Evolutionary conservation across 768 basidiomycete species (phyloP), one percentile per base, ranked within the genome.

Genomic region (Trametes cubensis): DNA sequence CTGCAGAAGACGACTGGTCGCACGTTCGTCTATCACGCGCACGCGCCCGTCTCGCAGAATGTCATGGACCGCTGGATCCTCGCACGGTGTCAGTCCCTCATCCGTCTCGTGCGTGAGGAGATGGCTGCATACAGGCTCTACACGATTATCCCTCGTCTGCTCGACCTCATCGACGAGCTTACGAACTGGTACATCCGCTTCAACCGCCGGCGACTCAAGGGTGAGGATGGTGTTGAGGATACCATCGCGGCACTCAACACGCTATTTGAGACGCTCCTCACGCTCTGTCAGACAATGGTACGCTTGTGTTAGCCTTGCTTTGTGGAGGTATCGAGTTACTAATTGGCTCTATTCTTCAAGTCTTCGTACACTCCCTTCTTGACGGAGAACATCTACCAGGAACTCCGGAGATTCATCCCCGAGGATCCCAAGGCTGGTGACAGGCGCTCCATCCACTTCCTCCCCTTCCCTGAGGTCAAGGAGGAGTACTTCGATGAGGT

Each of bases 131-230:
- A 99, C 77, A 85, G 95, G 65, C 84, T 99, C 15, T 98, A 98
- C 77, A 98, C 94, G 65, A 91, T 99, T 79, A 94, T 98, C 64
- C 95, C 95, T n/a, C 86, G 94, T 38, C 80, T 98, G 44, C 80
- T 98, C 61, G 90, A 92, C 65, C 87, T 99, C 60, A 84, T 99
- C 30, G 94, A 96, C 67, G 97, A 98, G 74, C 81, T 98, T 61
- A 99, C 97, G 21, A 99, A 99, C 73, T 98, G 95, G 95, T 99
- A 99, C 77, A 98, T 99, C 72, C 94, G 97, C 50, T 98, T 98
- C 80, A 99, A 99, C 77, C 88, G 97, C 46, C 89, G 89, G 67
- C 85, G 97, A 17, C 79, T 99, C 62, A 99, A 99, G 81, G 97
- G 97, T 47, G 92, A 96, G 74, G 90, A 94, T 69, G 92, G 96